A percentile compares a stretch with the other conserved stretches of the same genome.
Evolutionary conservation across 192 early-diverging fungal genomes (phyloP).

Genomic region (Umbelopsis sp.): DNA sequence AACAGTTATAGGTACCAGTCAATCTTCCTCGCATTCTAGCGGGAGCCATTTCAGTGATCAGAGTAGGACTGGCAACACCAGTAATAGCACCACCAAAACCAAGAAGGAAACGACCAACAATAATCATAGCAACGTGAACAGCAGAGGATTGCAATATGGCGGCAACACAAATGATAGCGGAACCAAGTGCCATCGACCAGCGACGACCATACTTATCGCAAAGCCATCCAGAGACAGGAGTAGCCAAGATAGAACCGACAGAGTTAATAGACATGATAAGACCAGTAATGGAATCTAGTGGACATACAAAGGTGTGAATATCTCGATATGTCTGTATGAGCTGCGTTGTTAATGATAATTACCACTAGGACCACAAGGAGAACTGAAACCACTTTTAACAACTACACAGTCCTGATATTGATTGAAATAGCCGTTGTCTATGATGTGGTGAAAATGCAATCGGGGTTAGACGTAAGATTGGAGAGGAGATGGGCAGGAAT

Average conservation of each 20-base stretch:
- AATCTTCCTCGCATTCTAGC: constrained; percentile 77
- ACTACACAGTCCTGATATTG: neutral
- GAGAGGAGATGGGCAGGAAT: no score
- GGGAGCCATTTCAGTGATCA: constrained; percentile 74
- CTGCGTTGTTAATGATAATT: neutral
- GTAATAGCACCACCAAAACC: constrained; percentile 76
- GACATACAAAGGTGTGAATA: neutral
- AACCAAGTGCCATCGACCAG: constrained; percentile 58
- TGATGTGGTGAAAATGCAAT: neutral
- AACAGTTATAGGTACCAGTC: constrained; percentile 53
- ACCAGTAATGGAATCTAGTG: constrained; percentile 34
- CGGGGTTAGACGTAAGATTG: neutral
- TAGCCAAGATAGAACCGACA: constrained; percentile 67
- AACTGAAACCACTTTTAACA: neutral
- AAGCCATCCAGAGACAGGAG: constrained; percentile 58
- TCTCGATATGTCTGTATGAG: no score
- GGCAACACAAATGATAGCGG: constrained; percentile 65
- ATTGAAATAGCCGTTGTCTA: neutral
- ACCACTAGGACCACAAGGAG: constrained; percentile 6
- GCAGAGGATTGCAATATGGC: constrained; percentile 66
- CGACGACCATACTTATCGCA: constrained; percentile 66
- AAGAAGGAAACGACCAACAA: constrained; percentile 71
- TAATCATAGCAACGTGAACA: constrained; percentile 56
- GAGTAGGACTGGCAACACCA: constrained; percentile 58
- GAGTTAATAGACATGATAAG: constrained; percentile 63